These are phyloP conservation scores for Shiraia bambusicola DNA, from an alignment of 2,329 filamentous ascomycete genomes.

Conservation along the genomic window DNA sequence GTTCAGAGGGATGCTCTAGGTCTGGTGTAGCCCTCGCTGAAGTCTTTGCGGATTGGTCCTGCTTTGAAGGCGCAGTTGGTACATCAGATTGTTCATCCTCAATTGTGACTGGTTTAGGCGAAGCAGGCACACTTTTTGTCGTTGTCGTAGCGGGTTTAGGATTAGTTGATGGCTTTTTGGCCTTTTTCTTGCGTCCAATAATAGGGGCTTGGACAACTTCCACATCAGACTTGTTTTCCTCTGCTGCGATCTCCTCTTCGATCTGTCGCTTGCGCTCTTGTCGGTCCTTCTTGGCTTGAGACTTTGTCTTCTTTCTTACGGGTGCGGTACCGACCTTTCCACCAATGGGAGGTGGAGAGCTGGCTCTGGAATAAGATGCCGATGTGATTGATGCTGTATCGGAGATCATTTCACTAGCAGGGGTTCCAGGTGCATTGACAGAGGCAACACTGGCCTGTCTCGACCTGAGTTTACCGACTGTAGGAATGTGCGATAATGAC, in stretches of 20 bases:
- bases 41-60: conserved; percentile 20
- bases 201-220: conserved; percentile 68
- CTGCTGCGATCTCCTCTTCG: conserved; percentile 57
- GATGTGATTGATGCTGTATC: conserved; percentile 76
- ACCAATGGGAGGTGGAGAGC: conserved; percentile 64
- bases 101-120: conserved; percentile 30
- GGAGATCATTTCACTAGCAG: conserved; percentile 72
- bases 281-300: conserved; percentile 74
- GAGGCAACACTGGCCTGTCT: conserved; percentile 59
- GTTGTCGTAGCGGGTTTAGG: conserved; percentile 24
- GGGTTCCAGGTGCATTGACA: conserved; percentile 68
- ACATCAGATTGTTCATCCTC: conserved; percentile 30
- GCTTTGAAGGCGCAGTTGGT: conserved; percentile 17
- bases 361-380: conserved; percentile 69
- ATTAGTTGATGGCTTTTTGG: conserved; percentile 62
- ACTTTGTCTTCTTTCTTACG: conserved; percentile 71
- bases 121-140: conserved; percentile 31
- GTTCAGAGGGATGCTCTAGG: conserved; percentile 16
- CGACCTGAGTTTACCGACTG: conserved; percentile 48
- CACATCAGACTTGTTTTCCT: conserved; percentile 50
- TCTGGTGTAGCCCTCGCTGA: conserved; percentile 26
- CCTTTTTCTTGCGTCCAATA: conserved; percentile 79
- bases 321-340: conserved; percentile 68
- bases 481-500: conserved; percentile 35
- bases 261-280: conserved; percentile 62